Evolutionary conservation across 2,329 filamentous ascomycete species (phyloP).

Genomic region (Xylaria sp.): DNA sequence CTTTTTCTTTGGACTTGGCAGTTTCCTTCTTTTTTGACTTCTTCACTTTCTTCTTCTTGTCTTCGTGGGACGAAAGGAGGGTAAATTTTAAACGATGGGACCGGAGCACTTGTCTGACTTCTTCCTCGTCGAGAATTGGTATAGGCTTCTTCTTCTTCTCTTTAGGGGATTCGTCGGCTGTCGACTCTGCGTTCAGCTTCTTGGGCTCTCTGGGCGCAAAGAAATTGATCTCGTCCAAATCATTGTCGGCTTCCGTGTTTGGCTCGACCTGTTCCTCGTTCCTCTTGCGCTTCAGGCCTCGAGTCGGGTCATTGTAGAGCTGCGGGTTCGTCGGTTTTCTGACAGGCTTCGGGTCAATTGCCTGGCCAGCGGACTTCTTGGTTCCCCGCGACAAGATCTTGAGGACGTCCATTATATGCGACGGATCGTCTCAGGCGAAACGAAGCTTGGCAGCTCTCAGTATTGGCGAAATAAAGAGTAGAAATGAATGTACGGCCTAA

Average conservation of each 20-base stretch:
- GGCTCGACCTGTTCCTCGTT: constrained; percentile 38
- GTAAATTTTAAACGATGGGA: constrained; percentile 86
- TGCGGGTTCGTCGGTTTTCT: constrained; percentile 65
- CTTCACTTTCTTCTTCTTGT: constrained; percentile 49
- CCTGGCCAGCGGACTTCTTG: constrained; percentile 55
- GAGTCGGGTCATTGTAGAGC: constrained; percentile 61
- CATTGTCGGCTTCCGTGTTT: constrained; percentile 38
- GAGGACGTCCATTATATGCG: constrained; percentile 66
- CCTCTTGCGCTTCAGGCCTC: constrained; percentile 60
- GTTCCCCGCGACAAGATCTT: constrained; percentile 73
- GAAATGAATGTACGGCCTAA: constrained; percentile 1
- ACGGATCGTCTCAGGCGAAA: too few relatives aligned
- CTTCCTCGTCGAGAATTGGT: constrained; percentile 63
- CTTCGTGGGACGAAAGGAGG: constrained; percentile 61
- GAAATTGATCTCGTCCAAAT: constrained; percentile 56
- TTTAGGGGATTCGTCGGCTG: constrained; percentile 19
- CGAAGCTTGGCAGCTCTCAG: too few relatives aligned
- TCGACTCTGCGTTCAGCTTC: constrained; percentile 25
- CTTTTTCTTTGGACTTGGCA: constrained; percentile 49
- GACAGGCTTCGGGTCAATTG: constrained; percentile 35
- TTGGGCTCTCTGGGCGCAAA: constrained; percentile 54
- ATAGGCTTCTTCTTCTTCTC: constrained; percentile 30
- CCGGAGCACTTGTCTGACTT: constrained; percentile 73
- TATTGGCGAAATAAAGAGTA: not conserved
- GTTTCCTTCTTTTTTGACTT: constrained; percentile 59